Evolutionary conservation across 108 stramenopile genomes (phyloP), one percentile per base, ranked within the genome.

Genomic region (Parmales sp.): DNA sequence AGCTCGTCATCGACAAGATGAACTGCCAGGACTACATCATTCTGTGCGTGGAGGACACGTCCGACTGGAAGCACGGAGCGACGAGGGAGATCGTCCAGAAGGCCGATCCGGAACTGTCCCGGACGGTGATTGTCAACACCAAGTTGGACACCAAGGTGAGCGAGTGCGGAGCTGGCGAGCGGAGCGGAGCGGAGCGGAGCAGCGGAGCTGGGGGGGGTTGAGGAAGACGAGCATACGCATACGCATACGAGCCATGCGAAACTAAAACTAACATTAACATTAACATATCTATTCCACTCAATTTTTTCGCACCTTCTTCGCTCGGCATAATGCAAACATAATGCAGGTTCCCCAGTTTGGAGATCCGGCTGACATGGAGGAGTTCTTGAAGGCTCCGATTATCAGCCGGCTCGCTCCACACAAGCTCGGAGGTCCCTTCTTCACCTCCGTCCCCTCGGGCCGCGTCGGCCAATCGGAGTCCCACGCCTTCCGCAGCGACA

Each of bases 91-190:
- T 85, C 13, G 84, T 84, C 1, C 83, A 82, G 66, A 80, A 90
- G 80, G 93, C 87, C 20, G 93, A 94, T 80, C 93, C 89, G 11
- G 87, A 90, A 65, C 74, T 94, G 28, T 79, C 82, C 20, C 83
- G 93, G 11, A 94, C 93, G n/a, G 93, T 94, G 25, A 84, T 94
- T 45, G 91, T 94, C 41, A 87, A 89, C 69, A 92, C 93, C 29
- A 94, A 94, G 72, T 76, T 94, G 20, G 93, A 94, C 77, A 94
- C 93, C 66, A 94, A 92, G 82, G n/a, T n/a, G n/a, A n/a, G n/a
- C n/a, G n/a, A n/a, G n/a, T n/a, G n/a, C n/a, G n/a, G n/a, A n/a
- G n/a, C n/a, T n/a, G n/a, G n/a, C n/a, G n/a, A n/a, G n/a, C n/a
- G n/a, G n/a, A n/a, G n/a, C n/a, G n/a, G n/a, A n/a, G n/a, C n/a